These are phyloP conservation scores for Grigorovia jiainica DNA, from an alignment of 805 yeast genomes.

Conservation along the genomic window DNA sequence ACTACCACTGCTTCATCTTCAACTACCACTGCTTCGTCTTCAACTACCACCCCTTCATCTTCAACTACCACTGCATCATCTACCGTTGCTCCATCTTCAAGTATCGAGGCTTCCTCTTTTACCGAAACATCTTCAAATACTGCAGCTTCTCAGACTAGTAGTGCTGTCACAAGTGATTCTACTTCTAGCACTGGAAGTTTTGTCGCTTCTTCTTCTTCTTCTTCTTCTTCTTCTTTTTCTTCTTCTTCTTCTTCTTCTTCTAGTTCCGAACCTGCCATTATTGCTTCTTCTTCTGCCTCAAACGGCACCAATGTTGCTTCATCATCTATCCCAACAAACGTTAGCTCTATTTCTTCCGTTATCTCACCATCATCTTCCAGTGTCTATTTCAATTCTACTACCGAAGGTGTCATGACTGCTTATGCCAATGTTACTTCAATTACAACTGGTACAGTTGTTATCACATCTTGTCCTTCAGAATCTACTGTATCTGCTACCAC, in stretches of 20 bases:
- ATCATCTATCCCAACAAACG: constrained; percentile 1
- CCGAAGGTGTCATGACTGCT: neutral
- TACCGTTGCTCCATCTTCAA: constrained; percentile 1
- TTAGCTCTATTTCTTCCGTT: neutral
- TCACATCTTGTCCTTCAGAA: constrained; percentile 3
- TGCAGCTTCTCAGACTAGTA: constrained; percentile 10
- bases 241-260: constrained; percentile 2
- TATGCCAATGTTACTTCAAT: neutral
- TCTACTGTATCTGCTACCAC: neutral
- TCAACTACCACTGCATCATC: constrained; percentile 9
- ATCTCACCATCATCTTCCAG: neutral
- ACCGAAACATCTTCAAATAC: constrained; percentile 8
- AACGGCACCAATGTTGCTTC: too few species aligned
- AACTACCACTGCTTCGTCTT: neutral
- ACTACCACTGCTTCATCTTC: constrained; percentile 8
- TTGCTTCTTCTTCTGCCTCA: constrained; percentile 2
- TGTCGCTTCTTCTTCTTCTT: neutral
- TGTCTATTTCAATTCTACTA: neutral
- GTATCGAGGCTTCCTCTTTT: neutral
- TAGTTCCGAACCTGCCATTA: constrained; percentile 4
- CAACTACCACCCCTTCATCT: constrained; percentile 4
- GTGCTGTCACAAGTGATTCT: constrained; percentile 27
- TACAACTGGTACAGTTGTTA: neutral
- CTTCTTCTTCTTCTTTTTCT: neutral
- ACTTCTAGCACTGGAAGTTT: constrained; percentile 23